Percentiles rank a stretch among this genome's conserved stretches.
These are phyloP conservation scores for Penstemon newberryi DNA, from an alignment of 257 asterid genomes.

Conservation along the genomic window DNA sequence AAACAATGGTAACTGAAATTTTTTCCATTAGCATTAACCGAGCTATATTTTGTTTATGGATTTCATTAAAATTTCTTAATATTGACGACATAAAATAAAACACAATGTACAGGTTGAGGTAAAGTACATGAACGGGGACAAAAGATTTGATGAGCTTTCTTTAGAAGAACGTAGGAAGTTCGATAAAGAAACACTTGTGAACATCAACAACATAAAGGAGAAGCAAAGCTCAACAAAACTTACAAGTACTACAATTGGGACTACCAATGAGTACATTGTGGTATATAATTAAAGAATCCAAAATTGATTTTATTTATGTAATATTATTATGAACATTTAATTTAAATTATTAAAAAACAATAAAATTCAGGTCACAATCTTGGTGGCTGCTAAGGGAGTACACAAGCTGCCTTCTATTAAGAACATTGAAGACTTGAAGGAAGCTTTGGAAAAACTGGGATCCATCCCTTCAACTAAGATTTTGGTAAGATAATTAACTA, in stretches of 20 bases:
- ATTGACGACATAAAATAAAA: constrained; percentile 24
- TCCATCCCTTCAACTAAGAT: constrained; percentile 80
- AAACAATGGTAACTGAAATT: too few species aligned
- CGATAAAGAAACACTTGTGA: constrained; percentile 95
- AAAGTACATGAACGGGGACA: constrained; percentile 74
- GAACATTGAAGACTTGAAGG: constrained; percentile 71
- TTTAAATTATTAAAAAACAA: background rate
- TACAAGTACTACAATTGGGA: constrained; percentile 49
- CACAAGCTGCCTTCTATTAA: constrained; percentile 75
- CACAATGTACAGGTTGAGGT: constrained; percentile 63
- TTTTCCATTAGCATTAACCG: too few species aligned
- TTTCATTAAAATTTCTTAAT: constrained; percentile 14
- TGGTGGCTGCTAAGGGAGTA: constrained; percentile 91
- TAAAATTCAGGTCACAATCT: constrained; percentile 64
- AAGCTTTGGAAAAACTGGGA: constrained; percentile 82
- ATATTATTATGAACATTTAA: background rate
- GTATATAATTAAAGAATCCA: constrained; percentile 37
- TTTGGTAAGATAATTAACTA: constrained; percentile 45
- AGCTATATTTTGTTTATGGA: too few species aligned
- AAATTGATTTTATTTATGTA: background rate
- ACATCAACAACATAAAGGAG: constrained; percentile 70
- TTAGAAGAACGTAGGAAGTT: constrained; percentile 96
- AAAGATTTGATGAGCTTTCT: constrained; percentile 73
- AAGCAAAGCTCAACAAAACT: constrained; percentile 57
- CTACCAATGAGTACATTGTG: constrained; percentile 93